Base-by-base conservation (phyloP, 495 filamentous ascomycete genomes). In the Penicillium antarcticum region DNA sequence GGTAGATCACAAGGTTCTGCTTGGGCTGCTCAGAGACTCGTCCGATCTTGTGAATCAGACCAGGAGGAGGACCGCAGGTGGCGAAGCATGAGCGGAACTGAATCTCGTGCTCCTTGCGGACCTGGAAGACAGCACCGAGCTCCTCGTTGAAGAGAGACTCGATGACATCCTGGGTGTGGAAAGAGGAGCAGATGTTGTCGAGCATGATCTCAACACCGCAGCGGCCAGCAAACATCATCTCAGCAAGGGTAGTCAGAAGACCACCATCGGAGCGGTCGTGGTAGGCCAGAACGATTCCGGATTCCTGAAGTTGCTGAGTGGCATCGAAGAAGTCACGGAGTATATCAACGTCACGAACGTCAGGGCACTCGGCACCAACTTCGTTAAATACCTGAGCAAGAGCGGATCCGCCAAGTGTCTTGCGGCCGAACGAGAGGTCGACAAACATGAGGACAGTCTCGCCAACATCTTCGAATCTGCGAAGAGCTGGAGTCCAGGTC, bases 151-250 rank as follows among this genome's bases (percentile, higher is more conserved):
- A 97, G 5, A 98, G 79, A 1, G 87, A 80, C 45, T 87, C 82
- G 3, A 95, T 69, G 41, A 95, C 63, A 60, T 88, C 80, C 11
- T 74, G 67, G 17, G 84, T 69, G 40, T 85, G 75, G 46, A 72
- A 75, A 16, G 64, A 75, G 34, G 62, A 60, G 61, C 71, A 77
- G 43, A 95, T 76, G 36, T 76, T 80, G 63, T 96, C 92, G 53
- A 97, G 71, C 80, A 88, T 87, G 34, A 97, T 74, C 46, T 92
- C 86, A 19, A 89, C 80, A 52, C 95, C 95, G 59, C 91, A 95
- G 37, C 94, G 85, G 23, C 94, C 94, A 10, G 94, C 94, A 61
- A 98, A 97, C 83, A 96, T 95, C 94, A 97, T 97, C 68, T 98
- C 94, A 10, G 84, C 88, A 10, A 97, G 75, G 7, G 92, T 91